Conservation (phyloP, 495 filamentous ascomycete genomes). For the Neurospora tetrasperma region DNA sequence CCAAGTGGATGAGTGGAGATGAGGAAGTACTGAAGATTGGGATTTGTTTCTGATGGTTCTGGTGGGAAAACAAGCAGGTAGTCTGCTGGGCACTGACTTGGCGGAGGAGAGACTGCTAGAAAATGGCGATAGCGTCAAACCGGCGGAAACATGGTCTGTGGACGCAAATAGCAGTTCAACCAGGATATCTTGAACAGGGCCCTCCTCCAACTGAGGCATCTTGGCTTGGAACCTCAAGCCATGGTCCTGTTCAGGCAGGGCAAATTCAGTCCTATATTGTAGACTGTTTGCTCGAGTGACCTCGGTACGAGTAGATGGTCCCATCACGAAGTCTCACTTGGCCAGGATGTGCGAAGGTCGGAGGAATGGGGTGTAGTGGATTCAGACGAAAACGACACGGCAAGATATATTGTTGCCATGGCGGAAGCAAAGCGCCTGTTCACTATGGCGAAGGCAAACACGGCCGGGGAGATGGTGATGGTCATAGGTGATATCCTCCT, state of each 20-base stretch:
- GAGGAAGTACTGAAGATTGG: not conserved
- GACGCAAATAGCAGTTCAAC: not conserved
- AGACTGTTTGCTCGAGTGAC: not conserved
- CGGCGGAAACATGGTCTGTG: not conserved
- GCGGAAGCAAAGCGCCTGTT: not conserved
- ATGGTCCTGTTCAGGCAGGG: not conserved
- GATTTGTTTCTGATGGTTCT: not conserved
- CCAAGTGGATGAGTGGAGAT: not conserved
- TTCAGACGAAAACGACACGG: not conserved
- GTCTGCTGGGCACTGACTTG: not conserved
- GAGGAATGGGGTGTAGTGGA: not conserved
- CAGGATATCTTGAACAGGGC: not conserved
- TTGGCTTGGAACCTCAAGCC: not conserved
- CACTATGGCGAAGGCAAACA: not conserved
- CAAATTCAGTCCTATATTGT: not conserved
- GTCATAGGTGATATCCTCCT: no score
- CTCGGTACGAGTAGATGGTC: not conserved
- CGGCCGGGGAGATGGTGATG: not conserved
- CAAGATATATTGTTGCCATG: not conserved
- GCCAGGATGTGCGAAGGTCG: not conserved
- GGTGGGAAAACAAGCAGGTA: not conserved
- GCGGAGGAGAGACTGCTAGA: not conserved
- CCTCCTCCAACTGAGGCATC: not conserved
- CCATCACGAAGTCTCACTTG: not conserved
- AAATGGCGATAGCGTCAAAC: not conserved